Base-by-base conservation (phyloP, 2,329 filamentous ascomycete genomes). In the Fusarium nurragi region DNA sequence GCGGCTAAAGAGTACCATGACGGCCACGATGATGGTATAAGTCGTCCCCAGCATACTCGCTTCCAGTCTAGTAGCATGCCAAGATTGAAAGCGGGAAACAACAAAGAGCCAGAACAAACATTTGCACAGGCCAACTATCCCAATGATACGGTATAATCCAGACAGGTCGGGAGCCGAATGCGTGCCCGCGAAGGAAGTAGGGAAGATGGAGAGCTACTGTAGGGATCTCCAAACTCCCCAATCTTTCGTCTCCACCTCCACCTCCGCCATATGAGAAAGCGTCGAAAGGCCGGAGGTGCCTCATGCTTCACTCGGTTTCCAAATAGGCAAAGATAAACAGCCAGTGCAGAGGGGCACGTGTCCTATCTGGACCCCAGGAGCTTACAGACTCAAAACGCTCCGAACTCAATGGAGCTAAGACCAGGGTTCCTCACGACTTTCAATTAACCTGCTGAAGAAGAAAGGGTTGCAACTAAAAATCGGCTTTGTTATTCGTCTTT, bases 331-430 rank as follows among this genome's bases (percentile, higher is more conserved):
- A 65, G 58, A 47, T 52, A 40, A 41, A 61, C 55, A 59, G 51
- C 68, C 44, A 71, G 55, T 65, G 43, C 67, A 71, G 56, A 55
- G 59, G 54, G 65, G 69, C 69, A 71, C 69, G 69, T 71, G 69
- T 69, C 60, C 40, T 48, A 30, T 69, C 47, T 23, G 36, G 55
- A 56, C 61, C 43, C 54, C 54, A 37, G 57, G 34, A 54, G 45
- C 38, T 61, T 43, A 43, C 50, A 59, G 49, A 59, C 43, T 40
- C 45, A 38, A 40, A 49, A 26, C 49, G 21, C 51, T 41, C 34
- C 23, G 23, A 45, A 32, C 23, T 56, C 36, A 41, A 47, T 28
- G 25, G 19, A 18, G 23, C 36, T 54, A 49, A 55, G 39, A 40
- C 41, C 58, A 57, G 56, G 56, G 50, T 48, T 56, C 56, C 37